These are phyloP conservation scores for Russula virescens DNA, from an alignment of 768 basidiomycete species.

Conservation along the genomic window DNA sequence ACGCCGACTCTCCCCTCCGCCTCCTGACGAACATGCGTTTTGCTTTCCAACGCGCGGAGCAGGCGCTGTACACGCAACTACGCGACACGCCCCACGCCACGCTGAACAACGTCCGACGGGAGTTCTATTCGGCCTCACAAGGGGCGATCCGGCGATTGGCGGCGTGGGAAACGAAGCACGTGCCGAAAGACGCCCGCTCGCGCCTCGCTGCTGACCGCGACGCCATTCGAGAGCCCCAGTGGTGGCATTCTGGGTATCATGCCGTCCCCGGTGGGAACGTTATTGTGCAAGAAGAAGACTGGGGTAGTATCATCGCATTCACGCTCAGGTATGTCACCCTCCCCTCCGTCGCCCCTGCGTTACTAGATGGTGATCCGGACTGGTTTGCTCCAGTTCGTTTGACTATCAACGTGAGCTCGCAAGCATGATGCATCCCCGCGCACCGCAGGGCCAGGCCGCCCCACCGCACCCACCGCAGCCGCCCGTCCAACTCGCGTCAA, in stretches of 20 bases:
- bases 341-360: neutral
- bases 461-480: neutral
- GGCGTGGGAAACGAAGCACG: slow-evolving; percentile 64
- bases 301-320: slow-evolving; percentile 76
- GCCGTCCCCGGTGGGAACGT: slow-evolving; percentile 61
- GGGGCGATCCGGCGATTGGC: slow-evolving; percentile 49
- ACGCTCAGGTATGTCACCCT: slow-evolving; percentile 50
- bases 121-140: slow-evolving; percentile 47
- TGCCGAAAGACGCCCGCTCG: slow-evolving; percentile 31
- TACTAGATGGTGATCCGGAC: neutral
- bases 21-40: slow-evolving; percentile 47
- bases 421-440: slow-evolving; percentile 25
- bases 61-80: slow-evolving; percentile 51
- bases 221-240: slow-evolving; percentile 47
- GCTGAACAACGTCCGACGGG: slow-evolving; percentile 59
- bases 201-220: slow-evolving; percentile 19
- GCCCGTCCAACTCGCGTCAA: neutral
- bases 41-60: slow-evolving; percentile 55
- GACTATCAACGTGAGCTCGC: slow-evolving; percentile 49
- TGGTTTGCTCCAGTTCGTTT: slow-evolving; percentile 38
- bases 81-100: slow-evolving; percentile 38
- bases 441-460: neutral
- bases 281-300: slow-evolving; percentile 63
- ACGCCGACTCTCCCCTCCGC: slow-evolving; percentile 31
- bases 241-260: slow-evolving; percentile 60